These are phyloP conservation scores for Scheffersomyces quercinus DNA, from an alignment of 1,139 yeast genomes.

Conservation along the genomic window DNA sequence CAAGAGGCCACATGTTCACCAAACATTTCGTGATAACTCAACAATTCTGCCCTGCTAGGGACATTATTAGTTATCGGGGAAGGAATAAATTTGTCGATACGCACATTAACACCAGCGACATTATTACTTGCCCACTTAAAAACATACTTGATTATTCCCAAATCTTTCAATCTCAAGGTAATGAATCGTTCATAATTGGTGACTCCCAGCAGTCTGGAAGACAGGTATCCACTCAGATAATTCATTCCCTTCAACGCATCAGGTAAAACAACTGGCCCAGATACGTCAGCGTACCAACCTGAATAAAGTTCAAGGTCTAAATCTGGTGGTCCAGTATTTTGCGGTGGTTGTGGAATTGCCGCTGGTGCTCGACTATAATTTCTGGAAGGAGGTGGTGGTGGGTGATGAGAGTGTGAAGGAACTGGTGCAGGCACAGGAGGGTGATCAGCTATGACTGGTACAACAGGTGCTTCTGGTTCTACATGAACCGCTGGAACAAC, in stretches of 20 bases:
- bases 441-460: constrained; percentile 8
- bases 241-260: constrained; percentile 34
- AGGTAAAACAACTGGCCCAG: constrained; percentile 32
- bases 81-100: constrained; percentile 43
- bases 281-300: constrained; percentile 46
- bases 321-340: constrained; percentile 27
- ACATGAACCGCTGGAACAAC: neutral
- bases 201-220: constrained; percentile 7
- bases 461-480: constrained; percentile 1
- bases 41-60: constrained; percentile 41
- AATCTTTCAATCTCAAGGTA: constrained; percentile 49
- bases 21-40: constrained; percentile 40
- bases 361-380: constrained; percentile 27
- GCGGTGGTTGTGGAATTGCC: constrained; percentile 13
- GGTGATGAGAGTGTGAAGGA: constrained; percentile 23
- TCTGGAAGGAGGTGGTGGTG: constrained; percentile 41
- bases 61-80: constrained; percentile 44
- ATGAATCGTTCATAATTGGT: constrained; percentile 20
- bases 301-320: constrained; percentile 43
- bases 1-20: constrained; percentile 63
- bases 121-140: constrained; percentile 47
- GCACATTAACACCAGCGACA: constrained; percentile 18
- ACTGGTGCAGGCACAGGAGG: constrained; percentile 8
- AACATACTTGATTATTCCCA: constrained; percentile 46
- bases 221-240: constrained; percentile 27